Evolutionary conservation across 768 basidiomycete species (phyloP).

Genomic region (Calocybe cyanea): DNA sequence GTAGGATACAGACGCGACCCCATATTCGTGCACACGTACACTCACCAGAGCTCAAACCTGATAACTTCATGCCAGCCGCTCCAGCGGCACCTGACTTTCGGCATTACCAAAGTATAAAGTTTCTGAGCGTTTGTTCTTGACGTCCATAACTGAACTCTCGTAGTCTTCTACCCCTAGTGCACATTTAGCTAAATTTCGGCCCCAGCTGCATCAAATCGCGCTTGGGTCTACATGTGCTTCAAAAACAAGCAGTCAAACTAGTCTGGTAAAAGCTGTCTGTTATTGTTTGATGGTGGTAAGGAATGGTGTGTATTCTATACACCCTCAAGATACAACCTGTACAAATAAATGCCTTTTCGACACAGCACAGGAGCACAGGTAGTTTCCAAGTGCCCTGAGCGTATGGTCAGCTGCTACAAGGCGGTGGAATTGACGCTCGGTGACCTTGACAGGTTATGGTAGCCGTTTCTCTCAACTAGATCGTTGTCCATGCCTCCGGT

Average conservation of each 20-base stretch:
- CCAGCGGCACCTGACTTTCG: conserved; percentile 4
- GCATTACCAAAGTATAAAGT: neutral
- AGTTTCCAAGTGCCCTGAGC: too few relatives aligned
- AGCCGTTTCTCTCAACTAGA: neutral
- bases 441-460: neutral
- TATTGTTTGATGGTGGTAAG: neutral
- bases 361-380: neutral
- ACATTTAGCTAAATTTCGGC: too few relatives aligned
- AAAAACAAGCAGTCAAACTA: neutral
- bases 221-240: too few relatives aligned
- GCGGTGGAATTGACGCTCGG: conserved; percentile 1
- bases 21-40: neutral
- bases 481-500: neutral
- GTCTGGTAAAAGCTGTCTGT: neutral
- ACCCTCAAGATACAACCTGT: neutral
- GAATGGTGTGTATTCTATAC: neutral
- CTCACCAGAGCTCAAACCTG: neutral
- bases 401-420: conserved; percentile 1
- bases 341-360: neutral
- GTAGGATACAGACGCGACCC: too few relatives aligned
- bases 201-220: too few relatives aligned
- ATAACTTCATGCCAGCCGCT: neutral
- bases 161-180: neutral
- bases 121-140: neutral
- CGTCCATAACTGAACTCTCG: neutral